phyloP scores from a whole-genome alignment of 78 protist species.

The Trichosphaerium sp. region DNA sequence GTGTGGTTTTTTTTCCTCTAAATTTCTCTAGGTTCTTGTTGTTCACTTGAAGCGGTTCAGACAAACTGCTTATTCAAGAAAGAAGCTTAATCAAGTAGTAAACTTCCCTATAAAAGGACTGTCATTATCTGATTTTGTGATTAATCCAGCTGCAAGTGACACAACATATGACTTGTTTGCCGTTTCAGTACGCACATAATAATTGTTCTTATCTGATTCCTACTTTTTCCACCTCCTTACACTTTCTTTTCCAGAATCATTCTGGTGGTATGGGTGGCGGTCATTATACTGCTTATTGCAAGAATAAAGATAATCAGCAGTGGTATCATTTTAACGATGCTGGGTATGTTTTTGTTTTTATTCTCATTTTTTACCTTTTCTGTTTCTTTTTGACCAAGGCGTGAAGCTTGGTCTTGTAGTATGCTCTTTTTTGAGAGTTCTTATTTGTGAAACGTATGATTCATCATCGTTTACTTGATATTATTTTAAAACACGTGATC shows the following conservation, averaged over 20 bases:
- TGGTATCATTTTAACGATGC: slow-evolving; percentile 71
- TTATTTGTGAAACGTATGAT: no score
- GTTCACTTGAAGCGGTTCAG: slow-evolving; percentile 87
- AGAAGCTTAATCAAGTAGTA: slow-evolving; percentile 57
- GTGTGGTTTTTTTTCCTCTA: neutral
- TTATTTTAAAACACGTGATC: no score
- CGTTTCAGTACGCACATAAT: slow-evolving; percentile 22
- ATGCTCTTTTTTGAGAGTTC: no score
- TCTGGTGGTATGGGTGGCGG: slow-evolving; percentile 81
- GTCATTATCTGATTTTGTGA: slow-evolving; percentile 33
- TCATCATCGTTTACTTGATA: no score
- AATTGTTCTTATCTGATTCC: neutral
- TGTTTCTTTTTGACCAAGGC: no score
- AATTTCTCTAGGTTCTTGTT: slow-evolving; percentile 19
- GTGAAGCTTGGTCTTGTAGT: no score
- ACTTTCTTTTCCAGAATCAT: slow-evolving; percentile 61
- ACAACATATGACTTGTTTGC: slow-evolving; percentile 72
- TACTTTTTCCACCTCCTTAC: neutral
- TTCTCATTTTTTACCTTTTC: no score
- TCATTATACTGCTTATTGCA: slow-evolving; percentile 87
- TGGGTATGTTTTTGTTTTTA: neutral
- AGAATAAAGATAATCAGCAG: slow-evolving; percentile 21
- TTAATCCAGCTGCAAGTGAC: neutral
- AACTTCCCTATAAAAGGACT: slow-evolving; percentile 66
- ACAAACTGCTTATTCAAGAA: neutral